Evolutionary conservation across 805 yeast species (phyloP).

Genomic region (Barnettozyma sucrosica): DNA sequence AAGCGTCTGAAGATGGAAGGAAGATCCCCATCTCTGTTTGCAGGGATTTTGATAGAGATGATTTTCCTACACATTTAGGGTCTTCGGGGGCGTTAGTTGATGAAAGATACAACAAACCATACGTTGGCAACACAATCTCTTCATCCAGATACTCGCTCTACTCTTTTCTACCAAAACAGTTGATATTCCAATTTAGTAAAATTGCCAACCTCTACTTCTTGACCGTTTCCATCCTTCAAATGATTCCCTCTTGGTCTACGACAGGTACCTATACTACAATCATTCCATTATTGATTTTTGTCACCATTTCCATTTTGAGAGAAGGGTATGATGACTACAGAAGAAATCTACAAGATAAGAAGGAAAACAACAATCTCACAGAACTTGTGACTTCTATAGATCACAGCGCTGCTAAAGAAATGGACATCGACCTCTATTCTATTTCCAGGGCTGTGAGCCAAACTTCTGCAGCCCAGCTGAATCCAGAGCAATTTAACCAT

Average conservation of each 20-base stretch:
- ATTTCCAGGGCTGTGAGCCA: constrained; percentile 10
- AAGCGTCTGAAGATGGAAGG: constrained; percentile 66
- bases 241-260: constrained; percentile 81
- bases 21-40: constrained; percentile 59
- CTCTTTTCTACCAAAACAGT: constrained; percentile 80
- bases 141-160: constrained; percentile 94
- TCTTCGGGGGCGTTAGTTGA: constrained; percentile 44
- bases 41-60: constrained; percentile 28
- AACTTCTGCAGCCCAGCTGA: constrained; percentile 14
- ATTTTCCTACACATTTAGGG: constrained; percentile 22
- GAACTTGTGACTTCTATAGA: constrained; percentile 34
- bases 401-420: background rate
- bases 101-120: constrained; percentile 60
- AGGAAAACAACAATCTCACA: constrained; percentile 63
- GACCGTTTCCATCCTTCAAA: constrained; percentile 75
- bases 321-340: constrained; percentile 93
- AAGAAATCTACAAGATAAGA: constrained; percentile 78
- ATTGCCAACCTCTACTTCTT: constrained; percentile 89
- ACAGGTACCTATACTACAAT: constrained; percentile 95
- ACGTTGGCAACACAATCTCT: constrained; percentile 62
- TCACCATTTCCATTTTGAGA: constrained; percentile 72
- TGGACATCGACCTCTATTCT: constrained; percentile 6
- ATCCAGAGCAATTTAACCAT: constrained; percentile 5
- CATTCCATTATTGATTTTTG: constrained; percentile 74
- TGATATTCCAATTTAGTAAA: constrained; percentile 73